phyloP scores from a whole-genome alignment of 352 stramenopile genomes.

The Phytophthora kernoviae region DNA sequence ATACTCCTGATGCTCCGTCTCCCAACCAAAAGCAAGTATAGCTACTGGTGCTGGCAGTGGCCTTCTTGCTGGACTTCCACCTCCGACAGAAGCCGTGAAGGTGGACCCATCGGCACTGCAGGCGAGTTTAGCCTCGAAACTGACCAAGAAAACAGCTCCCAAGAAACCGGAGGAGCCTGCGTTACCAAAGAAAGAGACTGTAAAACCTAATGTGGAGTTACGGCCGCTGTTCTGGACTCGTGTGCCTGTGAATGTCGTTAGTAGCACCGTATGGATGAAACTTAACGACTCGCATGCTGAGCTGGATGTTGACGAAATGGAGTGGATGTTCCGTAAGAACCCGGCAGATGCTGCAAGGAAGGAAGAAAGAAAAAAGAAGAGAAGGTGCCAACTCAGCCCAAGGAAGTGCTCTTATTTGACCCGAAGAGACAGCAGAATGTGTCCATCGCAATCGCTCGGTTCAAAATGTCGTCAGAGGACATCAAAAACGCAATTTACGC shows the following conservation, averaged over 20 bases:
- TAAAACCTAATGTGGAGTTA: slow-evolving; percentile 89
- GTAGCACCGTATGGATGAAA: slow-evolving; percentile 88
- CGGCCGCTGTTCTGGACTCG: slow-evolving; percentile 90
- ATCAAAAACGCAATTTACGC: slow-evolving; percentile 88
- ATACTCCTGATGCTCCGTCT: slow-evolving; percentile 75
- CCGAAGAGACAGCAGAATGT: slow-evolving; percentile 97
- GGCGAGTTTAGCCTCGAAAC: slow-evolving; percentile 60
- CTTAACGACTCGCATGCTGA: slow-evolving; percentile 70
- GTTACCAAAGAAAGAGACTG: slow-evolving; percentile 84
- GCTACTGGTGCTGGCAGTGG: slow-evolving; percentile 22
- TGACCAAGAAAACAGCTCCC: slow-evolving; percentile 36
- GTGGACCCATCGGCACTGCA: slow-evolving; percentile 68
- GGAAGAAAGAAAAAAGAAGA: slow-evolving; percentile 87
- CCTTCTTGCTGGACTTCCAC: slow-evolving; percentile 62
- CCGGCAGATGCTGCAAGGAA: slow-evolving; percentile 68
- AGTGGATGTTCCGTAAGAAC: slow-evolving; percentile 91
- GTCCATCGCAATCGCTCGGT: slow-evolving; percentile 96
- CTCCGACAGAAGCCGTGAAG: slow-evolving; percentile 68
- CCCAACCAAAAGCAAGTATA: slow-evolving; percentile 55
- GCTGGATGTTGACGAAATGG: slow-evolving; percentile 83
- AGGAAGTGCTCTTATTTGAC: slow-evolving; percentile 92
- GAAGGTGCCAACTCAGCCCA: slow-evolving; percentile 41
- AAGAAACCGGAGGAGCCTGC: slow-evolving; percentile 72
- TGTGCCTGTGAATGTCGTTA: slow-evolving; percentile 86
- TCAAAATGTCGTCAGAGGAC: slow-evolving; percentile 92